Conservation (phyloP, 768 basidiomycete species). For the Steccherinum ochraceum region DNA sequence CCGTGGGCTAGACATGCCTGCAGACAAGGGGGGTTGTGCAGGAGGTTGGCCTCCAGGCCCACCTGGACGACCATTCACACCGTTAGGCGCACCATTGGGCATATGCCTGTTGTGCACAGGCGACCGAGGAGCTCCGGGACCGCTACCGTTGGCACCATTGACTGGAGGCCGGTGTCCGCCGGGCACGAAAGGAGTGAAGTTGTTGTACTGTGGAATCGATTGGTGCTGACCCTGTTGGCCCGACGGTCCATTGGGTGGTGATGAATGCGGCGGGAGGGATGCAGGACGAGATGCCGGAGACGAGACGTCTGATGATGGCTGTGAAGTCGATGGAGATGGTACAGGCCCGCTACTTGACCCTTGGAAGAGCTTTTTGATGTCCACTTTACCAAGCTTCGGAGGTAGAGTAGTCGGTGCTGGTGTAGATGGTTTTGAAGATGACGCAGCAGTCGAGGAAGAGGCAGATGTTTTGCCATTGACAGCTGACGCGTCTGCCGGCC, state of each 20-base stretch:
- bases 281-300: slow-evolving; percentile 53
- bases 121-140: slow-evolving; percentile 43
- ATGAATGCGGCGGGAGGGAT: slow-evolving; percentile 42
- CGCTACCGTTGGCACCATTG: slow-evolving; percentile 22
- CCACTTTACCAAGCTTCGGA: slow-evolving; percentile 32
- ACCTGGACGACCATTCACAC: slow-evolving; percentile 36
- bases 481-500: slow-evolving; percentile 40
- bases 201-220: neutral
- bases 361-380: slow-evolving; percentile 60
- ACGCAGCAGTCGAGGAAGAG: slow-evolving; percentile 24
- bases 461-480: slow-evolving; percentile 59
- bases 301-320: slow-evolving; percentile 39
- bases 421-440: slow-evolving; percentile 31
- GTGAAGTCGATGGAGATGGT: slow-evolving; percentile 15
- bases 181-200: slow-evolving; percentile 38
- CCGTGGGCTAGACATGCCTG: slow-evolving; percentile 63
- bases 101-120: slow-evolving; percentile 58
- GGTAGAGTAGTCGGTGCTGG: slow-evolving; percentile 19
- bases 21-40: slow-evolving; percentile 29
- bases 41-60: slow-evolving; percentile 40
- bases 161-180: slow-evolving; percentile 37
- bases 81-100: slow-evolving; percentile 52
- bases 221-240: slow-evolving; percentile 4
- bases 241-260: slow-evolving; percentile 22
- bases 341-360: slow-evolving; percentile 25